Percentiles rank a stretch among this genome's conserved stretches.
These are phyloP conservation scores for Tieghemostelium lacteum DNA, from an alignment of 78 protist genomes.

Conservation along the genomic window DNA sequence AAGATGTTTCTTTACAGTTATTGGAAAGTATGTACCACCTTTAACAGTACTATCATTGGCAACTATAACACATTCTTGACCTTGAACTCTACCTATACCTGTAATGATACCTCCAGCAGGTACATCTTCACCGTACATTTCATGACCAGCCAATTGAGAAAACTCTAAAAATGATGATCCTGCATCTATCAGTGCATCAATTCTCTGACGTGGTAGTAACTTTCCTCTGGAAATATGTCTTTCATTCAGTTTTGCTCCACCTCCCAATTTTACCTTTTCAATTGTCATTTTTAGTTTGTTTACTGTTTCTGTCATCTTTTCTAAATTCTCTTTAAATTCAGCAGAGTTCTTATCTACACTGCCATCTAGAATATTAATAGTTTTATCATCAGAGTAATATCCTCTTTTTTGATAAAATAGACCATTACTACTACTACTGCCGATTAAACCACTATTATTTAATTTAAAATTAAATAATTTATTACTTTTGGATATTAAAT, in stretches of 20 bases:
- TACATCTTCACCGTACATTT: conserved; percentile 89
- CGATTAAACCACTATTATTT: too few relatives aligned
- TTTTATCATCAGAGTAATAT: too few relatives aligned
- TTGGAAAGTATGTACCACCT: conserved; percentile 98
- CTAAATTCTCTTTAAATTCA: conserved; percentile 51
- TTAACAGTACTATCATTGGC: conserved; percentile 99
- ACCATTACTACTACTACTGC: too few relatives aligned
- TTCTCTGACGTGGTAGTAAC: conserved; percentile 92
- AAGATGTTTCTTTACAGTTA: conserved; percentile 96
- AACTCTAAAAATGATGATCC: conserved; percentile 96
- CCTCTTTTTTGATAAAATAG: too few relatives aligned
- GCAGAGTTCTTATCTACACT: conserved; percentile 55
- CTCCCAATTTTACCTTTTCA: conserved; percentile 81
- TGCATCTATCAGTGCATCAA: conserved; percentile 90
- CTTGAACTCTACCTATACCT: conserved; percentile 94
- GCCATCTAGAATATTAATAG: conserved; percentile 75
- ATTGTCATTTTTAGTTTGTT: conserved; percentile 23
- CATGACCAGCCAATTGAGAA: conserved; percentile 94
- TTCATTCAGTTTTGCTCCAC: conserved; percentile 79
- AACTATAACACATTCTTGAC: conserved; percentile 93
- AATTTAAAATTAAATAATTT: too few relatives aligned
- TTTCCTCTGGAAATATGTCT: conserved; percentile 89
- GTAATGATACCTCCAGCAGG: conserved; percentile 96
- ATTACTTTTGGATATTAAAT: too few relatives aligned
- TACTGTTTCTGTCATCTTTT: conserved; percentile 46